Evolutionary conservation across 192 early-diverging fungal species (phyloP), one percentile per base, ranked within the genome.

Genomic region (Phycomyces blakesleeanus): DNA sequence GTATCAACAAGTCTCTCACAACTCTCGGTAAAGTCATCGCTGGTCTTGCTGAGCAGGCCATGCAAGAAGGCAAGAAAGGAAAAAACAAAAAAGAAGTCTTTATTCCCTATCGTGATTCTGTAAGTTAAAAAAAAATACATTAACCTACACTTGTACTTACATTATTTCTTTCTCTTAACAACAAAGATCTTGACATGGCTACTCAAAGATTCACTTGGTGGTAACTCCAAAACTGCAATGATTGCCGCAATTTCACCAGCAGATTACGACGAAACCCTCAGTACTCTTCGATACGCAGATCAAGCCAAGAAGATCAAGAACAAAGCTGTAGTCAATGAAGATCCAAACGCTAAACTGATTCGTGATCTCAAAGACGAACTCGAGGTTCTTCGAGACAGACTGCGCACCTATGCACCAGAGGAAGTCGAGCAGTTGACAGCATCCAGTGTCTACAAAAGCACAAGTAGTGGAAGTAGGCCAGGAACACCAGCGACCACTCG

Each of bases 21-120:
- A 89, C 92, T 0, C 76, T 97, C 29, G 95, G 95, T 5, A 97
- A 97, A 67, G 95, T 97, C 41, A 97, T 97, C 37, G 90, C 91
- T 4, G 89, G 89, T 20, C 75, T 97, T 38, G 91, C 92, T 18
- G 92, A 90, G 57, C 82, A 83, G 44, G 83, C 83, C 21, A 71
- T 68, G 25, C 26, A 61, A 12, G 65, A 60, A 24, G 60, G 60
- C 6, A 73, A 75, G 52, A 79, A 78, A 40, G 69, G 65, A 3
- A 76, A 68, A 41, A 80, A 82, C 49, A 42, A 64, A 20, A 71
- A 60, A 38, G 79, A 82, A 65, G 51, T 74, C 0, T 92, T 88
- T 74, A 83, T 97, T 20, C 93, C 94, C 2, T 97, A 97, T 68
- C 81, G 95, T 24, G 95, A 97, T 72, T 96, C 94, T 14, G 89